Evolutionary conservation across 768 basidiomycete species (phyloP).

Genomic region (Cubamyces lactineus): DNA sequence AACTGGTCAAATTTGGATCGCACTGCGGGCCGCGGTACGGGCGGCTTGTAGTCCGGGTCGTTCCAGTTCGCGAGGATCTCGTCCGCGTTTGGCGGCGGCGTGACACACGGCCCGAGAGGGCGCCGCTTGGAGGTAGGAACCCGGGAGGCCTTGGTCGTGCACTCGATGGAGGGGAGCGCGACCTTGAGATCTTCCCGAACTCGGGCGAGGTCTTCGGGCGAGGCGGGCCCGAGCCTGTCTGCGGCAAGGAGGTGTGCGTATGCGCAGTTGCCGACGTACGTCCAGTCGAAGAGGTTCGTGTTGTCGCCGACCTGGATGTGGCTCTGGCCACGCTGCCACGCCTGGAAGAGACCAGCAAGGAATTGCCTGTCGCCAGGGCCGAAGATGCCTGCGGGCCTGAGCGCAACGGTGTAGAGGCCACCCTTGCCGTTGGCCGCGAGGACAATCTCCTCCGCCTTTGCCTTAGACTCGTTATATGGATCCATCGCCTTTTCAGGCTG

Average conservation of each 20-base stretch:
- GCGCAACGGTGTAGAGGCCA: conserved; percentile 84
- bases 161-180: conserved; percentile 62
- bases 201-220: conserved; percentile 43
- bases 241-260: conserved; percentile 92
- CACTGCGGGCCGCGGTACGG: conserved; percentile 55
- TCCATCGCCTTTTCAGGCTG: conserved; percentile 78
- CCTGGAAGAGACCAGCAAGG: conserved; percentile 77
- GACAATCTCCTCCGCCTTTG: conserved; percentile 81
- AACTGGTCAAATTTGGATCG: conserved; percentile 84
- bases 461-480: conserved; percentile 94
- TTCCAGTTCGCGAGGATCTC: conserved; percentile 61
- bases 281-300: conserved; percentile 93
- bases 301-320: conserved; percentile 95
- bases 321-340: conserved; percentile 80
- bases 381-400: conserved; percentile 94
- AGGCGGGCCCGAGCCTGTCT: conserved; percentile 71
- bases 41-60: conserved; percentile 45
- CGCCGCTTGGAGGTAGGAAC: conserved; percentile 81
- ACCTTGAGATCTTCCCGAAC: conserved; percentile 44
- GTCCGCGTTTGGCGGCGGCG: conserved; percentile 59
- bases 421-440: conserved; percentile 84
- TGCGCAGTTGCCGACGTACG: conserved; percentile 95
- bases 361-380: conserved; percentile 93
- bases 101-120: conserved; percentile 81
- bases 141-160: conserved; percentile 64